A percentile compares a stretch with the other conserved stretches of the same genome.
phyloP scores from a whole-genome alignment of 73 alveolate genomes.

The Symbiodinium pilosum region DNA sequence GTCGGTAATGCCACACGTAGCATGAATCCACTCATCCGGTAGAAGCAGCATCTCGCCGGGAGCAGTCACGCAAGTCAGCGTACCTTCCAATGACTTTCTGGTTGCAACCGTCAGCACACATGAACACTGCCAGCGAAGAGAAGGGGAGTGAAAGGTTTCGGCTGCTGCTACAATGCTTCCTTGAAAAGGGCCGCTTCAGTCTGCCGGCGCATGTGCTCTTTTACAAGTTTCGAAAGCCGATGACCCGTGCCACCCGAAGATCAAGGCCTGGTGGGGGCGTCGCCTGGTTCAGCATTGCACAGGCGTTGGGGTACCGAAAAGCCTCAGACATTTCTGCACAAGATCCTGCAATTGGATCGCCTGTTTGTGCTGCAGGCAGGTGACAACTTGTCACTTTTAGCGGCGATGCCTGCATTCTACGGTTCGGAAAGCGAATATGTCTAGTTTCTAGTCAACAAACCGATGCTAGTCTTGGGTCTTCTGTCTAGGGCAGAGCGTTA shows the following conservation, averaged over 20 bases:
- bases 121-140: too few species aligned
- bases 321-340: not conserved
- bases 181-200: too few species aligned
- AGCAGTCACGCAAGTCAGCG: not conserved
- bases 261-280: not conserved
- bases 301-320: constrained; percentile 51
- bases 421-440: too few species aligned
- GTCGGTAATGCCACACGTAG: constrained; percentile 76
- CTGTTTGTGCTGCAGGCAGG: not conserved
- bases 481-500: too few species aligned
- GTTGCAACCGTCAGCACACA: not conserved
- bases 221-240: not conserved
- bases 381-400: not conserved
- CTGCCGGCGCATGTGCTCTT: not conserved
- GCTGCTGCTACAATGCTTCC: too few species aligned
- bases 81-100: too few species aligned
- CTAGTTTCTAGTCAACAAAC: too few species aligned
- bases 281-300: constrained; percentile 62
- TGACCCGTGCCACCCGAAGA: not conserved
- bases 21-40: constrained; percentile 81
- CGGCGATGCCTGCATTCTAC: too few species aligned
- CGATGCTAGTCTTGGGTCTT: too few species aligned
- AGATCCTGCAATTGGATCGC: too few species aligned
- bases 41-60: constrained; percentile 55
- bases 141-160: too few species aligned